Conservation (phyloP, 768 basidiomycete genomes). For the Trametes cingulata region DNA sequence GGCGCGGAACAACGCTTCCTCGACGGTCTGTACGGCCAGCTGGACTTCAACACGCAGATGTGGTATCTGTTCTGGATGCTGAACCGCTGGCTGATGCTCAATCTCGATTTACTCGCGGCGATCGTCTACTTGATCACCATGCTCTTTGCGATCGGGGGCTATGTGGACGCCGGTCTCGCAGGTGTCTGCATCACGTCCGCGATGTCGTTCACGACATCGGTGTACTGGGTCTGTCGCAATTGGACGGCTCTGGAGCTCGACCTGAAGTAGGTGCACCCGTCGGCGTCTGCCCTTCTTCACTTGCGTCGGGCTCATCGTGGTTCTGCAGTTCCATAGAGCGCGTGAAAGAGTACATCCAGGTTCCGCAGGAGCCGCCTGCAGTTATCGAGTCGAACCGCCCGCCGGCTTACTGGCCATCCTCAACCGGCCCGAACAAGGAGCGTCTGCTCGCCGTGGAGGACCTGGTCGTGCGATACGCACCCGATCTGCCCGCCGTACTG, state of each 20-base stretch:
- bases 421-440: constrained; percentile 48
- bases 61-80: constrained; percentile 91
- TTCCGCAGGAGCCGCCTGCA: constrained; percentile 84
- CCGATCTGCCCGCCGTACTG: constrained; percentile 80
- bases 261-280: constrained; percentile 56
- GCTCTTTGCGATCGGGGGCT: constrained; percentile 69
- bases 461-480: constrained; percentile 78
- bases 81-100: constrained; percentile 81
- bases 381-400: constrained; percentile 72
- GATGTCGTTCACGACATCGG: constrained; percentile 55
- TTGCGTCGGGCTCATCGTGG: not conserved
- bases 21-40: constrained; percentile 67
- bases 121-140: constrained; percentile 75
- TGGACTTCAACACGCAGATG: constrained; percentile 81
- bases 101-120: constrained; percentile 80
- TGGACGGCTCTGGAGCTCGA: constrained; percentile 67
- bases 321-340: constrained; percentile 78
- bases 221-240: constrained; percentile 53
- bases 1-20: constrained; percentile 79
- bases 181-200: constrained; percentile 78
- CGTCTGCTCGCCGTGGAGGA: constrained; percentile 70
- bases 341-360: constrained; percentile 84
- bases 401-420: constrained; percentile 94
- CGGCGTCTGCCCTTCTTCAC: not conserved
- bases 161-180: constrained; percentile 59